phyloP scores from a whole-genome alignment of 1,284 basidiomycete species.

The Malassezia japonica region DNA sequence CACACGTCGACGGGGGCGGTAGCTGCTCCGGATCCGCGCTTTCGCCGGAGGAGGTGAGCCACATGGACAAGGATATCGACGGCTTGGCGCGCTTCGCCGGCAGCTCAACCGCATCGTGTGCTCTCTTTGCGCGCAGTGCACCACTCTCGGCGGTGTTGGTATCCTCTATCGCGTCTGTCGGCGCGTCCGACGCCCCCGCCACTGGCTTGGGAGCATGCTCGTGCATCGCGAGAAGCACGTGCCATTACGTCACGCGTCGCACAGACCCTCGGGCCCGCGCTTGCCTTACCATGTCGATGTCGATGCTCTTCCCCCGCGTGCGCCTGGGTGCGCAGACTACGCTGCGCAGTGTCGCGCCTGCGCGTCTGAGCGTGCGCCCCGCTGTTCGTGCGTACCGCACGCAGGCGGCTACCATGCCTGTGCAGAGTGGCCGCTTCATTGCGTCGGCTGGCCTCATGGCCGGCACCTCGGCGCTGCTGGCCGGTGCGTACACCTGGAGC shows the following conservation, averaged over 20 bases:
- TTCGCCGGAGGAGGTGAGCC: conserved; percentile 8
- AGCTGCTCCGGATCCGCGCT: conserved; percentile 20
- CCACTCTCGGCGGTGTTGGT: no score
- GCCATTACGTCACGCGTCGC: background rate
- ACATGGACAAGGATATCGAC: conserved; percentile 3
- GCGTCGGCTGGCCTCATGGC: conserved; percentile 10
- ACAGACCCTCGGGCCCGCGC: background rate
- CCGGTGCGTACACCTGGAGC: background rate
- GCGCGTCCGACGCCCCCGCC: no score
- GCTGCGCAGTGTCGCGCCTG: background rate
- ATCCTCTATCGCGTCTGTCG: no score
- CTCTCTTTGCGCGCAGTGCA: no score
- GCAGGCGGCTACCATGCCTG: background rate
- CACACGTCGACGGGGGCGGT: conserved; percentile 29
- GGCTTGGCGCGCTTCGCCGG: no score
- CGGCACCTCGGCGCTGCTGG: conserved; percentile 8
- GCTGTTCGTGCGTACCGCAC: conserved; percentile 5
- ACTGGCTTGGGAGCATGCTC: no score
- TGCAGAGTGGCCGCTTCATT: background rate
- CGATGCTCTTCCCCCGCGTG: background rate
- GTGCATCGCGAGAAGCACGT: conserved; percentile 3
- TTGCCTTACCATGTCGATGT: conserved; percentile 4
- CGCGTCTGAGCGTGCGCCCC: background rate
- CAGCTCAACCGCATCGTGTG: no score
- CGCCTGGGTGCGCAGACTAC: background rate